Evolutionary conservation across 169 alveolate genomes (phyloP), one percentile per base, ranked within the genome.

Genomic region (Cryptosporidium viatorum): DNA sequence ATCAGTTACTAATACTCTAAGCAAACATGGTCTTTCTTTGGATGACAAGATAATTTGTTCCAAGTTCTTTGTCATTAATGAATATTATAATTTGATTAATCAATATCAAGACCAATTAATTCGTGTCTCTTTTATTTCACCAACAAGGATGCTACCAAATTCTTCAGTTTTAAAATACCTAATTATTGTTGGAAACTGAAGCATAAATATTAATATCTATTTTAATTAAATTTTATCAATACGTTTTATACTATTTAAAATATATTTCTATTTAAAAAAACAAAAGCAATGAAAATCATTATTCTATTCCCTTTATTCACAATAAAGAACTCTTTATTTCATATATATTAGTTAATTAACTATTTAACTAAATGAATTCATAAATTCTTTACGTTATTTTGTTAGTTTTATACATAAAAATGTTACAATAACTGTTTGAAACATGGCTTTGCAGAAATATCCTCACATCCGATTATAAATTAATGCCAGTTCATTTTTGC

Each of bases 21-120:
- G 18, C 10, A 41, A 39, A n/a, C 39, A 39, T 3, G 21, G 26
- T 18, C 65, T 69, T n/a, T 41, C 84, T 69, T 29, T 69, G 43
- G 10, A n/a, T 16, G 62, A 69, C 33, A 39, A 69, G 37, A 31
- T 39, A 26, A 50, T 71, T 10, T 71, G 41, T 35, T 71, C 85
- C 23, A 71, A 71, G 69, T 55, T 71, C 26, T 48, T 71, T 35
- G 69, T 71, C 1, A 23, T 50, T 21, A 35, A 55, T 10, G 39
- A 50, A 14, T 48, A 23, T 35, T 71, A 71, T 39, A 12, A 71
- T 21, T 5, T 48, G 10, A 16, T 71, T 18, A 18, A 14, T 26
- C 52, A 31, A 35, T 31, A 8, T n/a, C 12, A 65, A 37, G 50
- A 65, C 50, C 8, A 12, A 29, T 21, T 65, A n/a, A 37, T 65